Conservation (phyloP, 345 rosid genomes). For the Passiflora organensis region DNA sequence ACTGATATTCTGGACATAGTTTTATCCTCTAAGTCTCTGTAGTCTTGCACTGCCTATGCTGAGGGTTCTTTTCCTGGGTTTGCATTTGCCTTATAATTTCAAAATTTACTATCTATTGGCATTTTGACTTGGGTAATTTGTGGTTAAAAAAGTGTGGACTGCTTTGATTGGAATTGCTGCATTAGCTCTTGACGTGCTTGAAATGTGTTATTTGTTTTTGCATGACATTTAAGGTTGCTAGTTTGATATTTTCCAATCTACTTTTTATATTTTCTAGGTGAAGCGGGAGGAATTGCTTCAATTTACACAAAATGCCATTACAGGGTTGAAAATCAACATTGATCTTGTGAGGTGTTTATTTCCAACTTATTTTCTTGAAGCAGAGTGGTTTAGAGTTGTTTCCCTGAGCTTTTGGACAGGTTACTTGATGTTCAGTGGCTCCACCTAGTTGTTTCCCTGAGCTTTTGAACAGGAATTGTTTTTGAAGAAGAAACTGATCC, state of each 20-base stretch:
- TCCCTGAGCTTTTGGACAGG: slow-evolving; percentile 2
- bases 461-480: slow-evolving; percentile 4
- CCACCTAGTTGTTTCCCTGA: not conserved
- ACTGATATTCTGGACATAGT: no score
- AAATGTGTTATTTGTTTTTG: slow-evolving; percentile 1
- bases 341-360: slow-evolving; percentile 64
- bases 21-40: no score
- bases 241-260: slow-evolving; percentile 11
- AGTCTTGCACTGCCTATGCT: no score
- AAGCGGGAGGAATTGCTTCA: slow-evolving; percentile 96
- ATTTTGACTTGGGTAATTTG: no score
- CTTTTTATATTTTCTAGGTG: slow-evolving; percentile 42
- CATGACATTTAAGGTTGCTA: slow-evolving; percentile 9
- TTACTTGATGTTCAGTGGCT: no score
- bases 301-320: slow-evolving; percentile 76
- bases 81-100: no score
- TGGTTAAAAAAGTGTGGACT: no score
- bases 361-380: not conserved
- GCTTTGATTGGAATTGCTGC: not conserved
- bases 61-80: no score
- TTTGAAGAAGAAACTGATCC: not conserved
- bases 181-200: not conserved
- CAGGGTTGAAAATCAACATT: slow-evolving; percentile 76
- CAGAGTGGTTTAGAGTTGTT: no score
- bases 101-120: no score